phyloP scores from a whole-genome alignment of 805 yeast species.

The Kodamaea laetipori region DNA sequence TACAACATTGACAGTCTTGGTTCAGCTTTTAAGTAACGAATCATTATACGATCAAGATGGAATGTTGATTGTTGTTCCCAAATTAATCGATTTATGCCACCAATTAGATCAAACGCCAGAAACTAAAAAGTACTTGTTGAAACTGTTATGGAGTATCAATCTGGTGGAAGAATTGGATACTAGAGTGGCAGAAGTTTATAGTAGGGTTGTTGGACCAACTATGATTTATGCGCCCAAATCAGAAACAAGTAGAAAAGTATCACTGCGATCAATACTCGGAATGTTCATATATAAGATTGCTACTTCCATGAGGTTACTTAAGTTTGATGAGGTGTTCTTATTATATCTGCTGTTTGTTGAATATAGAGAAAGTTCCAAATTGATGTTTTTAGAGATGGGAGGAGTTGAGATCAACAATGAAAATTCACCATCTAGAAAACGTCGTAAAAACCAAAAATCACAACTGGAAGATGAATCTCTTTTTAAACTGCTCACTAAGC shows the following conservation, averaged over 20 bases:
- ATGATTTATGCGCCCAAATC: conserved; percentile 9
- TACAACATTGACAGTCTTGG: conserved; percentile 29
- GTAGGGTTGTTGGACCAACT: conserved; percentile 16
- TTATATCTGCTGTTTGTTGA: conserved; percentile 40
- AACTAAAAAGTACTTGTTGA: conserved; percentile 29
- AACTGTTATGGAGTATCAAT: conserved; percentile 43
- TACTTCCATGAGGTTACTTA: conserved; percentile 43
- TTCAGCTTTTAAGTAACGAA: conserved; percentile 42
- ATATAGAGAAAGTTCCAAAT: conserved; percentile 32
- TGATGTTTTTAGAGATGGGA: conserved; percentile 21
- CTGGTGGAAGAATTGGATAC: conserved; percentile 51
- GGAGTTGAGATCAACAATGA: too few relatives aligned
- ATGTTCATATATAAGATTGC: conserved; percentile 44
- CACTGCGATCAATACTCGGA: conserved; percentile 39
- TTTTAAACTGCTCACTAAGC: conserved; percentile 2
- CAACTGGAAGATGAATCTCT: neutral
- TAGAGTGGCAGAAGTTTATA: conserved; percentile 22
- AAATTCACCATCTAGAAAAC: too few relatives aligned
- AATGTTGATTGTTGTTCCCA: conserved; percentile 31
- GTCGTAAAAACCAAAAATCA: neutral
- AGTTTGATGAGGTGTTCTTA: conserved; percentile 47
- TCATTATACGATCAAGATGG: conserved; percentile 20
- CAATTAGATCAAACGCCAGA: conserved; percentile 23
- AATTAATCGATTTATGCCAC: conserved; percentile 30
- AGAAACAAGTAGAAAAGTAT: conserved; percentile 12